Evolutionary conservation across 305 asterid genomes (phyloP), one percentile per base, ranked within the genome.

Genomic region (Salvia sclarea): DNA sequence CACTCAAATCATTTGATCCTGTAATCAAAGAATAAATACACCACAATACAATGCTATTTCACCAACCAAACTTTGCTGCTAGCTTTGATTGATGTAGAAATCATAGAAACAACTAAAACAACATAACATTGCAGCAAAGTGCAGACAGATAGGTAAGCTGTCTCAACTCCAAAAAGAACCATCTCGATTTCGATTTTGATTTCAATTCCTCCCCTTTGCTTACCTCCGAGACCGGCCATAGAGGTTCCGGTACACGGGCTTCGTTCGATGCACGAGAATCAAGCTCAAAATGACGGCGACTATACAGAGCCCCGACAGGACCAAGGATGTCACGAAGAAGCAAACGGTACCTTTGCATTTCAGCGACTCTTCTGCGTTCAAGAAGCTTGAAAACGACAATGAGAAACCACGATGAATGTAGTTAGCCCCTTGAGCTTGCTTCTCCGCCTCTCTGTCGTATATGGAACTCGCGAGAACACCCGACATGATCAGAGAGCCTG

Each of bases 381-480:
- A 73, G 40, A 53, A 80, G 25, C 78, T 80, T 1, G 82, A 66
- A 31, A 80, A 79, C 10, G 80, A 55, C 12, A 75, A 68, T 25
- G 74, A 20, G 8, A 66, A 6, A 59, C 52, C 70, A 4, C 69
- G 69, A 18, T 38, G 73, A 4, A 28, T 41, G 4, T 56, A 73
- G 52, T 68, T 60, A 13, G 14, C 28, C 31, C 82, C 82, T 0
- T 60, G 74, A 30, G 83, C 87, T 76, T 85, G 91, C 44, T 75
- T 85, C 70, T 79, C 91, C 3, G 91, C 91, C 47, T 85, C 91
- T 12, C 62, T 50, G 71, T 85, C 91, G 18, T 85, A 85, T 50
- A 85, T 81, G 69, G 79, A 68, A 55, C 91, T 85, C 5, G 88
- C 88, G 8, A 85, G 75, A 37, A 85, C 61, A 41, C 88, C 91